Percentiles rank a stretch among this genome's conserved stretches.
Evolutionary conservation across 208 protist species (phyloP).

Genomic region (Trypanosoma scelopori): DNA sequence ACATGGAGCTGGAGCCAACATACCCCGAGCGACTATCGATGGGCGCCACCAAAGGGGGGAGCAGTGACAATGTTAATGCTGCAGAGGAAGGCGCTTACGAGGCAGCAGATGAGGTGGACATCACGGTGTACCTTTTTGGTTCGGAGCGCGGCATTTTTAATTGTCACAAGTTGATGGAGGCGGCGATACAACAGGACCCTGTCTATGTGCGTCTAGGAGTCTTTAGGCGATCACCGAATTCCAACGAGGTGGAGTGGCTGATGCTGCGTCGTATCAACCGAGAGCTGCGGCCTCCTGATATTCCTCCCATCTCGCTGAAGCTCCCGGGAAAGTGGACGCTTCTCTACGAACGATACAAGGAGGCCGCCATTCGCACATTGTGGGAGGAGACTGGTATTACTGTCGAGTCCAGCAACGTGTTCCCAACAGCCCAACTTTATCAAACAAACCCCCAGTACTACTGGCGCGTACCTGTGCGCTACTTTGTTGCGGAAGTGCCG

Average conservation of each 20-base stretch:
- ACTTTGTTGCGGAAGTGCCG: constrained; percentile 88
- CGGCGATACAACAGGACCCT: constrained; percentile 71
- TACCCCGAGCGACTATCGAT: constrained; percentile 55
- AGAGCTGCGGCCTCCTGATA: constrained; percentile 84
- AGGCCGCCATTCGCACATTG: constrained; percentile 84
- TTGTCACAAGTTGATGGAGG: constrained; percentile 86
- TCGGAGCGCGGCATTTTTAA: constrained; percentile 87
- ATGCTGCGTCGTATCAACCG: constrained; percentile 89
- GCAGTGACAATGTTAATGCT: neutral
- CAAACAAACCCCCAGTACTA: constrained; percentile 68
- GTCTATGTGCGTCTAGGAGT: constrained; percentile 85
- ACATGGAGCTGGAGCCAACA: constrained; percentile 84
- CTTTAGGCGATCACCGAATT: constrained; percentile 64
- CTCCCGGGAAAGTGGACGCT: constrained; percentile 90
- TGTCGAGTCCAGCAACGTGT: constrained; percentile 60
- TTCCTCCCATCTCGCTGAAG: constrained; percentile 90
- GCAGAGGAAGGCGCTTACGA: constrained; percentile 56
- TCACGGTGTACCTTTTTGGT: constrained; percentile 89
- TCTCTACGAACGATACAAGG: constrained; percentile 86
- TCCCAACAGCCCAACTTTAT: constrained; percentile 62
- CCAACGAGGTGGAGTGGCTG: constrained; percentile 77
- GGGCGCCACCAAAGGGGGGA: neutral
- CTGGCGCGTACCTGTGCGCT: constrained; percentile 89
- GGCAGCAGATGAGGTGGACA: constrained; percentile 82
- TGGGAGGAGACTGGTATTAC: constrained; percentile 91